phyloP scores from a whole-genome alignment of 2,329 filamentous ascomycete species.

The Aureobasidium sp. region DNA sequence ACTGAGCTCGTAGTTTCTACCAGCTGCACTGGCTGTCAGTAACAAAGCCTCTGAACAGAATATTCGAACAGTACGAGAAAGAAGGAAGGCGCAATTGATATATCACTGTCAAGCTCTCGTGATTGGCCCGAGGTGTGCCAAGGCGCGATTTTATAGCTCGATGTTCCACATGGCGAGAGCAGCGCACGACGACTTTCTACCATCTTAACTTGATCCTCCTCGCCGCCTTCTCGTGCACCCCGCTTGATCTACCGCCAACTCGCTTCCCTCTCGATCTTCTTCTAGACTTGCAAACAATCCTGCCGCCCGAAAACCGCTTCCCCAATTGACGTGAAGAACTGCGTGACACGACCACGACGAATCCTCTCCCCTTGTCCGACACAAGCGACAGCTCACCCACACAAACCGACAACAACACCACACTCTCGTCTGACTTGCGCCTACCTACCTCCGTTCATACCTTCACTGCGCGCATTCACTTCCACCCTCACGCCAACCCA shows the following conservation, averaged over 20 bases:
- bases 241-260: slow-evolving; percentile 1
- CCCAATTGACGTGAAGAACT: slow-evolving; percentile 1
- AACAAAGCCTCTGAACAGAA: background rate
- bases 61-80: background rate
- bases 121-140: slow-evolving; percentile 8
- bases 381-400: slow-evolving; percentile 9
- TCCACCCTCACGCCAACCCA: background rate
- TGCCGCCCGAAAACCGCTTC: background rate
- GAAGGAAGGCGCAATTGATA: background rate
- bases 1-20: background rate
- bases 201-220: background rate
- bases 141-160: background rate
- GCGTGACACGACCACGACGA: background rate
- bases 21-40: background rate
- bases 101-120: background rate
- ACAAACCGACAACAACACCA: background rate
- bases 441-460: background rate
- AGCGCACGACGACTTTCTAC: slow-evolving; percentile 9
- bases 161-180: background rate
- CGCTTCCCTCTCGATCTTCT: background rate
- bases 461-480: background rate
- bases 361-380: background rate
- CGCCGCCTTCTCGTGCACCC: slow-evolving; percentile 1
- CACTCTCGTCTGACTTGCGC: background rate
- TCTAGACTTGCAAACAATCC: background rate